Evolutionary conservation across 1,284 basidiomycete species (phyloP).

Genomic region (Irpex lacteus): DNA sequence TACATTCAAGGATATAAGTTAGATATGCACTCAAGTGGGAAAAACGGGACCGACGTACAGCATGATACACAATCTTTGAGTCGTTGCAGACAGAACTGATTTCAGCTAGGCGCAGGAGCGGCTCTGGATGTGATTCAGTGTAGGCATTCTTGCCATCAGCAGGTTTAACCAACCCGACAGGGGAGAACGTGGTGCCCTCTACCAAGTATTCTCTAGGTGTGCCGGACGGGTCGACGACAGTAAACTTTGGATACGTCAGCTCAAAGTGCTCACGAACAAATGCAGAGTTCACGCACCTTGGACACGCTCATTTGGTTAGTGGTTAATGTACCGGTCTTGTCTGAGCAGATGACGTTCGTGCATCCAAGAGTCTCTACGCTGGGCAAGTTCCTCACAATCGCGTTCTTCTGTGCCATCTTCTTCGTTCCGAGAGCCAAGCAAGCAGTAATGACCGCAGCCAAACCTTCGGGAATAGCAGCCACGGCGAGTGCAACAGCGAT

Average conservation of each 20-base stretch:
- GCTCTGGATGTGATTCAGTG: slow-evolving; percentile 63
- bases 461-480: slow-evolving; percentile 93
- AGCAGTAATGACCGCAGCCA: slow-evolving; percentile 96
- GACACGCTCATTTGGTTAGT: slow-evolving; percentile 97
- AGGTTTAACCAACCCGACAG: slow-evolving; percentile 70
- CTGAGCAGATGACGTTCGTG: slow-evolving; percentile 96
- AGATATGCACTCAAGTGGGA: background rate
- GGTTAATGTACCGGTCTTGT: slow-evolving; percentile 95
- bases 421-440: slow-evolving; percentile 94
- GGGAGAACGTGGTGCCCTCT: slow-evolving; percentile 89
- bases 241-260: slow-evolving; percentile 51
- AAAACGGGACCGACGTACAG: slow-evolving; percentile 43
- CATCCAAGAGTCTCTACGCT: slow-evolving; percentile 95
- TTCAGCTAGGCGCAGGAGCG: slow-evolving; percentile 82
- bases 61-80: slow-evolving; percentile 83
- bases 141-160: slow-evolving; percentile 57
- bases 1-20: slow-evolving; percentile 26
- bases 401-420: slow-evolving; percentile 98
- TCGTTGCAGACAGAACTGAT: slow-evolving; percentile 94
- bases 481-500: slow-evolving; percentile 96
- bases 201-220: slow-evolving; percentile 72
- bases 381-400: slow-evolving; percentile 94
- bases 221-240: slow-evolving; percentile 60
- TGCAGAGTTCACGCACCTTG: slow-evolving; percentile 46
- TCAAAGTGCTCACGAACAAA: background rate